Conservation (phyloP, 2,329 filamentous ascomycete species). For the Zymoseptoria crescenta region DNA sequence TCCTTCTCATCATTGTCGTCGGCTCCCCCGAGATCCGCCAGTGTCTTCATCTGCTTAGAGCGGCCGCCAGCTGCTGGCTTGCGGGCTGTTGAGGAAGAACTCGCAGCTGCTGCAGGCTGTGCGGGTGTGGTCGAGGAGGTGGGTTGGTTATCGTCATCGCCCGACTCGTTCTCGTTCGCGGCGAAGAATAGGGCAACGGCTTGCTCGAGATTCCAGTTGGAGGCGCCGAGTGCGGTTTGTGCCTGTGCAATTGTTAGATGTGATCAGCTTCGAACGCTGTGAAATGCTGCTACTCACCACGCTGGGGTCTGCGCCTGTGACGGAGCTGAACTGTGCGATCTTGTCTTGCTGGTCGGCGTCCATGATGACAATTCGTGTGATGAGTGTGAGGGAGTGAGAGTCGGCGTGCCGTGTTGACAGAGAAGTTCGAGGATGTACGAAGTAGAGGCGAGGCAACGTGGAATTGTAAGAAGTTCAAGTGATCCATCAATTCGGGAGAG, state of each 20-base stretch:
- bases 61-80: constrained; percentile 20
- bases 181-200: constrained; percentile 41
- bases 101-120: constrained; percentile 6
- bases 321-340: constrained; percentile 30
- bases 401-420: not conserved
- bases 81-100: constrained; percentile 10
- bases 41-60: constrained; percentile 33
- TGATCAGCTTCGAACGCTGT: constrained; percentile 3
- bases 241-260: constrained; percentile 29
- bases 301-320: constrained; percentile 30
- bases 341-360: constrained; percentile 25
- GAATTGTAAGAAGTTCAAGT: not conserved
- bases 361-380: constrained; percentile 17
- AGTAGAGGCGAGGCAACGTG: not conserved
- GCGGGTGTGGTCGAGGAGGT: constrained; percentile 8
- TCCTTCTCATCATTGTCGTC: constrained; percentile 56
- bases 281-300: constrained; percentile 20
- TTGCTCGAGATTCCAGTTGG: constrained; percentile 40
- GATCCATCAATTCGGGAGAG: not conserved
- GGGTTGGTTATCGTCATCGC: constrained; percentile 27
- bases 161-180: constrained; percentile 32
- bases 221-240: constrained; percentile 35
- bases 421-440: not conserved
- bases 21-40: constrained; percentile 43
- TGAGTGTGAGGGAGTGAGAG: not conserved